Evolutionary conservation across 2,329 filamentous ascomycete species (phyloP).

Genomic region (Hypoxylon sp.): DNA sequence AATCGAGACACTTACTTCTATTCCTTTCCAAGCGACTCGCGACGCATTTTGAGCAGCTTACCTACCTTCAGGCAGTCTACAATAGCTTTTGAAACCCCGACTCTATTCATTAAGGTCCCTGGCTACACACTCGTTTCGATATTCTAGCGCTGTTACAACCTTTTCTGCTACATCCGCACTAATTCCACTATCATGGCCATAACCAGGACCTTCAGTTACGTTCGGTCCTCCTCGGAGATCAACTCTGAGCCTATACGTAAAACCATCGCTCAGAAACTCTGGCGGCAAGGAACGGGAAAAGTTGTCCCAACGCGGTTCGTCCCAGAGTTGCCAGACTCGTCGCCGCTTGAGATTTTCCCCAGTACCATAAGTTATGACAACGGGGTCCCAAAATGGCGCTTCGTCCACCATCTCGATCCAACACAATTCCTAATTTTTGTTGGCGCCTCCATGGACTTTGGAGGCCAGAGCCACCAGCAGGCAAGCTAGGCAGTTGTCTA

Average conservation of each 20-base stretch:
- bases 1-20: too few species aligned
- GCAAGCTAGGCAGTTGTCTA: too few species aligned
- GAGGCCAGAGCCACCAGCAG: not conserved
- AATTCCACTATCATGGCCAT: not conserved
- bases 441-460: not conserved
- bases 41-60: not conserved
- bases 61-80: not conserved
- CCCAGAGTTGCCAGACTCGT: not conserved
- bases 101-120: not conserved
- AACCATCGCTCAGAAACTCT: too few species aligned
- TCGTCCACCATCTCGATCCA: not conserved
- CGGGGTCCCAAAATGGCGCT: not conserved
- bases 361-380: not conserved
- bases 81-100: not conserved
- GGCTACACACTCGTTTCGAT: not conserved
- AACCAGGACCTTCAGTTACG: not conserved
- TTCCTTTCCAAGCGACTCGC: too few species aligned
- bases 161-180: not conserved
- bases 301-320: not conserved
- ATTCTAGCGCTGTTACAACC: not conserved
- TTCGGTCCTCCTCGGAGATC: not conserved
- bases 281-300: not conserved
- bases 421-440: not conserved
- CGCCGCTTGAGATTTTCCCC: not conserved
- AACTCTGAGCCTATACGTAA: too few species aligned